phyloP scores from a whole-genome alignment of 192 early-diverging fungal genomes.

The Entomortierella lignicola region DNA sequence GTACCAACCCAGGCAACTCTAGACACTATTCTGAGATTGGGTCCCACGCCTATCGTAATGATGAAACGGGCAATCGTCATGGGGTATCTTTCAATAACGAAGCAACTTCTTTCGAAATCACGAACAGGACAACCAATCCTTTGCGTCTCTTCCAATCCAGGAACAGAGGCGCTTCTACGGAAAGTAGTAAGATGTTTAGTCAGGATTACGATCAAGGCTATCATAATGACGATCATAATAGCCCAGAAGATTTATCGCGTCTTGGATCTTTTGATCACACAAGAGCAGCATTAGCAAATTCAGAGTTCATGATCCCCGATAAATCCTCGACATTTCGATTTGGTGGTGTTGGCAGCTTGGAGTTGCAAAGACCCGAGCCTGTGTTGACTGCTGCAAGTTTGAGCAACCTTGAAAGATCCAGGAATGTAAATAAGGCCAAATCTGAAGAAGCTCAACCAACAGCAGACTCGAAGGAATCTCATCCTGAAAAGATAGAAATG shows the following conservation, averaged over 20 bases:
- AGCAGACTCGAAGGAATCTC: no score
- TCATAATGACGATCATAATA: background rate
- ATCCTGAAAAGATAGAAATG: no score
- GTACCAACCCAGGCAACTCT: background rate
- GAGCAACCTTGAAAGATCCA: no score
- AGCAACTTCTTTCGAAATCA: no score
- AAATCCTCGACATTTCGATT: no score
- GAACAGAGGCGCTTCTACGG: conserved; percentile 27
- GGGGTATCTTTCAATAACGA: no score
- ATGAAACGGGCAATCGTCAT: background rate
- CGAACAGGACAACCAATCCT: background rate
- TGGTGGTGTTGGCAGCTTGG: no score
- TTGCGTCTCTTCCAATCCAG: conserved; percentile 20
- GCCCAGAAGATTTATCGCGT: background rate
- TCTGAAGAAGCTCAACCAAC: no score
- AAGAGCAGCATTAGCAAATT: conserved; percentile 5
- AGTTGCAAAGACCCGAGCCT: no score
- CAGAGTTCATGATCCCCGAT: no score
- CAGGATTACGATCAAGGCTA: conserved; percentile 31
- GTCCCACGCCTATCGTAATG: background rate
- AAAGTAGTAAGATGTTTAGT: conserved; percentile 34
- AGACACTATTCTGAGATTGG: background rate
- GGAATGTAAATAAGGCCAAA: no score
- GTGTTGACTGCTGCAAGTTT: no score
- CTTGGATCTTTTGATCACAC: conserved; percentile 23